Percentiles rank a stretch among this genome's conserved stretches.
phyloP scores from a whole-genome alignment of 352 stramenopile genomes.

The Pythium folliculosum region DNA sequence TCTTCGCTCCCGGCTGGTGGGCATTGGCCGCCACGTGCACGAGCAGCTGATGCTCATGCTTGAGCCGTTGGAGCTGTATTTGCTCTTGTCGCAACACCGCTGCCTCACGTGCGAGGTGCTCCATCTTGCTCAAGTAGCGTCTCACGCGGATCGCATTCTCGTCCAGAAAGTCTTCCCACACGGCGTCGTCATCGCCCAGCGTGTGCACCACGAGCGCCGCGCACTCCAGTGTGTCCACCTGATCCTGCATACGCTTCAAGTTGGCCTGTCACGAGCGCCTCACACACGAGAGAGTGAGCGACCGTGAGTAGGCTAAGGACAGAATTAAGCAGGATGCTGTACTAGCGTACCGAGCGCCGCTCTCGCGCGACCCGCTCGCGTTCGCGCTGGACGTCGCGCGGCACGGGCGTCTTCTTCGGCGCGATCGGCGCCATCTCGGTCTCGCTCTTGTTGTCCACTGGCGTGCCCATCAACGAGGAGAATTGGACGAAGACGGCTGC shows the following conservation, averaged over 20 bases:
- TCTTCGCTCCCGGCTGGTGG: background rate
- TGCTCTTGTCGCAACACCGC: background rate
- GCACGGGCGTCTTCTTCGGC: background rate
- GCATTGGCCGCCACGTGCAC: background rate
- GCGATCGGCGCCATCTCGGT: background rate
- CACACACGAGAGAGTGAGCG: too few relatives aligned
- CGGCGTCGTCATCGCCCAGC: conserved; percentile 2
- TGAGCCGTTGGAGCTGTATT: background rate
- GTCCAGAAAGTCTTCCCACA: background rate
- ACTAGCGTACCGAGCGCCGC: background rate
- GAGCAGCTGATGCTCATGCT: background rate
- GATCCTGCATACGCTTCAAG: background rate
- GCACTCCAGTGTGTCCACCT: conserved; percentile 1
- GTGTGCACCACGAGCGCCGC: background rate
- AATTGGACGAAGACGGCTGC: background rate
- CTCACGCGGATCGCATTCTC: background rate
- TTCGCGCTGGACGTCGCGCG: background rate
- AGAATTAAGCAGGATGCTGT: too few relatives aligned
- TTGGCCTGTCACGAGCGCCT: background rate
- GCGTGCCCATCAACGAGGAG: background rate
- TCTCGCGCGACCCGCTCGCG: background rate
- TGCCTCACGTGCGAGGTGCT: background rate
- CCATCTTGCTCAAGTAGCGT: background rate
- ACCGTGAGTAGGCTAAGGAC: too few relatives aligned
- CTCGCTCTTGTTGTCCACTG: too few relatives aligned